These are phyloP conservation scores for Aquilaria sinensis DNA, from an alignment of 345 rosid species.

Conservation along the genomic window DNA sequence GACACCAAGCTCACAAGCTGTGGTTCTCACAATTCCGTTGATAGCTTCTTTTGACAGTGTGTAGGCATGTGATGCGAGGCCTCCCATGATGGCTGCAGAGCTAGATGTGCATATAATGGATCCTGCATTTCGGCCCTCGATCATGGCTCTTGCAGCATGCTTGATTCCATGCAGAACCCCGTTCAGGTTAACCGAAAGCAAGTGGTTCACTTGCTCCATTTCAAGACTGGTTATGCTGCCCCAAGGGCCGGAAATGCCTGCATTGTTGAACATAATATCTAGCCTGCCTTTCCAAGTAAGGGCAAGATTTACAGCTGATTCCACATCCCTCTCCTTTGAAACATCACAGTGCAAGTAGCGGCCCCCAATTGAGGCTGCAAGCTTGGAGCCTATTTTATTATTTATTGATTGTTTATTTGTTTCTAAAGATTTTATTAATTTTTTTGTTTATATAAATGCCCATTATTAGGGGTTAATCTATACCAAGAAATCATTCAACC, in stretches of 20 bases:
- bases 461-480: too few species aligned
- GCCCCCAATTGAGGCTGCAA: slow-evolving; percentile 61
- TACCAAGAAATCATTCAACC: too few species aligned
- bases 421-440: too few species aligned
- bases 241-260: slow-evolving; percentile 34
- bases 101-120: slow-evolving; percentile 76
- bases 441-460: too few species aligned
- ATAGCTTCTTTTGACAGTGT: slow-evolving; percentile 66
- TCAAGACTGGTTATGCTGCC: slow-evolving; percentile 59
- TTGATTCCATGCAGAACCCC: slow-evolving; percentile 72
- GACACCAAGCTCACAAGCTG: slow-evolving; percentile 69
- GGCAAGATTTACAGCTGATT: slow-evolving; percentile 52
- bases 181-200: slow-evolving; percentile 52
- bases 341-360: slow-evolving; percentile 73
- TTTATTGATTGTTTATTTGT: too few species aligned
- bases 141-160: slow-evolving; percentile 75
- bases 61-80: slow-evolving; percentile 72
- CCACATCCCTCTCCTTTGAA: slow-evolving; percentile 51
- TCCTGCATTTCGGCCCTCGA: slow-evolving; percentile 44
- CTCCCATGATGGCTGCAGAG: slow-evolving; percentile 73
- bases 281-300: slow-evolving; percentile 49
- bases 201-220: slow-evolving; percentile 31
- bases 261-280: slow-evolving; percentile 40
- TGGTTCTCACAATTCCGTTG: slow-evolving; percentile 43
- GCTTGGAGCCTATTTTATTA: slow-evolving; percentile 21